These are phyloP conservation scores for Trypanosoma lewisi DNA, from an alignment of 208 protist species.

Conservation along the genomic window DNA sequence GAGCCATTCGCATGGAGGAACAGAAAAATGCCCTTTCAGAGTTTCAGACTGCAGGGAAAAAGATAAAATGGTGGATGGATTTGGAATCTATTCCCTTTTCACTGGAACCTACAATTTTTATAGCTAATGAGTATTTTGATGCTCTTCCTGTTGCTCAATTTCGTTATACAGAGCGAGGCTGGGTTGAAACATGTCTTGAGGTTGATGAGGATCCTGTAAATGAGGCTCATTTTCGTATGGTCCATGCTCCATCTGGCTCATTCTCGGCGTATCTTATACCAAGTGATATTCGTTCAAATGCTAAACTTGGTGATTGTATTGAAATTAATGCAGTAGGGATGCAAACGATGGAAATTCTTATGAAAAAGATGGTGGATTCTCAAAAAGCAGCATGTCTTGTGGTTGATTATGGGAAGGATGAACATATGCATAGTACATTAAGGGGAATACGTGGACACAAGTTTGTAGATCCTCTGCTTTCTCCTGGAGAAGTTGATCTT, in stretches of 20 bases:
- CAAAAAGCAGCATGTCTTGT: constrained; percentile 82
- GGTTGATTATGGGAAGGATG: constrained; percentile 93
- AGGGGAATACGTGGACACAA: constrained; percentile 87
- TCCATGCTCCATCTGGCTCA: constrained; percentile 84
- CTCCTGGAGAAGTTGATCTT: constrained; percentile 91
- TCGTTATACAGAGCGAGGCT: constrained; percentile 89
- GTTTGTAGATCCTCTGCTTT: constrained; percentile 87
- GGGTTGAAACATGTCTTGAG: constrained; percentile 91
- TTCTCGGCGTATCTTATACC: constrained; percentile 88
- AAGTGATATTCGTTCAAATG: constrained; percentile 68
- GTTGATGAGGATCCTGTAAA: constrained; percentile 79
- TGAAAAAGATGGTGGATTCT: constrained; percentile 85
- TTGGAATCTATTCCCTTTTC: constrained; percentile 81
- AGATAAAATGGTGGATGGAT: constrained; percentile 89
- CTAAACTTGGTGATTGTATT: constrained; percentile 72
- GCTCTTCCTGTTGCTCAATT: constrained; percentile 92
- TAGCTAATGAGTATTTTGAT: constrained; percentile 92
- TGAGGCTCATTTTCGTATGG: constrained; percentile 86
- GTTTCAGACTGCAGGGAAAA: constrained; percentile 80
- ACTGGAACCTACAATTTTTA: constrained; percentile 84
- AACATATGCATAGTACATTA: constrained; percentile 89
- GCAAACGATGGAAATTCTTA: constrained; percentile 85
- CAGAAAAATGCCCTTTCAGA: constrained; percentile 78
- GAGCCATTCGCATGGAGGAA: constrained; percentile 75
- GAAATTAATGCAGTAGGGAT: constrained; percentile 87